These are phyloP conservation scores for Ustulina deusta DNA, from an alignment of 2,329 filamentous ascomycete genomes.

Conservation along the genomic window DNA sequence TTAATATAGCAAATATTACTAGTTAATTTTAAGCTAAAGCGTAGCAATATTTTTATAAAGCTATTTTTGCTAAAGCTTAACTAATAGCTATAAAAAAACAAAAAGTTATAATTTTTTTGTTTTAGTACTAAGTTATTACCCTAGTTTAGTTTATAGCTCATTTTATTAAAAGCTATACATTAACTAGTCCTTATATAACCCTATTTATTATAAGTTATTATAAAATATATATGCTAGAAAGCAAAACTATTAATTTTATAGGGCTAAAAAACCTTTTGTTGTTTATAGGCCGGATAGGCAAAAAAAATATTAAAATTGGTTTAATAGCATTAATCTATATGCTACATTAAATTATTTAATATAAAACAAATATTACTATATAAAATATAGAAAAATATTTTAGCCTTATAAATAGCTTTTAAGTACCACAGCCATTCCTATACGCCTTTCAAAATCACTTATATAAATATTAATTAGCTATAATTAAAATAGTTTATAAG, in stretches of 20 bases:
- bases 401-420: not conserved
- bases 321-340: constrained; percentile 5
- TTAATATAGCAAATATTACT: not conserved
- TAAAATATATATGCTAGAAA: constrained; percentile 18
- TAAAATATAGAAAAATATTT: constrained; percentile 1
- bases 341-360: not conserved
- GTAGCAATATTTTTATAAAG: not conserved
- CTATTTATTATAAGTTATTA: constrained; percentile 16
- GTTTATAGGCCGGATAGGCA: not conserved
- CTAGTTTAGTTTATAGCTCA: not conserved
- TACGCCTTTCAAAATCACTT: constrained; percentile 9
- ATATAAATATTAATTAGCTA: constrained; percentile 3
- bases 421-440: constrained; percentile 5
- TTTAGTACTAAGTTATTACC: not conserved
- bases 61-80: not conserved
- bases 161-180: not conserved
- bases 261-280: not conserved
- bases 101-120: not conserved
- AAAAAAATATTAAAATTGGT: not conserved
- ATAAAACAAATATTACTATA: constrained; percentile 5
- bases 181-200: constrained; percentile 11
- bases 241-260: constrained; percentile 4
- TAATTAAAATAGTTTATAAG: constrained; percentile 7
- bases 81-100: not conserved
- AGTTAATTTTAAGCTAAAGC: not conserved